Evolutionary conservation across 176 grass and related monocot genomes (phyloP).

Genomic region (Coix lacrymajobi): DNA sequence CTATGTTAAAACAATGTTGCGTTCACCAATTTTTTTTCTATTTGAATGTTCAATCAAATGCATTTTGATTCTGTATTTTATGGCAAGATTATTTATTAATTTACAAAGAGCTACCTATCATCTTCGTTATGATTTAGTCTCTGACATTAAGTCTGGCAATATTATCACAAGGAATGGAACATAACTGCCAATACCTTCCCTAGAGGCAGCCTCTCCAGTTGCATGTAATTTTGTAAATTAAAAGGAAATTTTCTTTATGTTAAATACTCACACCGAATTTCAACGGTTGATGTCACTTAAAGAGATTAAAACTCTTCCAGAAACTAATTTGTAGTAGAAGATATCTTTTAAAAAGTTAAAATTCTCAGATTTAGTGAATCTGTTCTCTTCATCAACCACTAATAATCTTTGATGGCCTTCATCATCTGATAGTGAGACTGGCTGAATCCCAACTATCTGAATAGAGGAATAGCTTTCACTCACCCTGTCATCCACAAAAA

Average conservation of each 20-base stretch:
- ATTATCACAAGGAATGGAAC: not conserved
- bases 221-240: not conserved
- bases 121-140: not conserved
- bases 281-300: slow-evolving; percentile 42
- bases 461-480: slow-evolving; percentile 3
- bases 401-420: slow-evolving; percentile 12
- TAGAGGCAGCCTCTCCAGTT: not conserved
- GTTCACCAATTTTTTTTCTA: not conserved
- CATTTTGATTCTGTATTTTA: not conserved
- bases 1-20: not conserved
- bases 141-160: not conserved
- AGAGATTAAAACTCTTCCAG: slow-evolving; percentile 18
- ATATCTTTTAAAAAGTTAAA: slow-evolving; percentile 32
- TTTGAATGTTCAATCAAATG: not conserved
- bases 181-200: slow-evolving; percentile 5
- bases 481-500: not conserved
- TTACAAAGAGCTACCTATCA: not conserved
- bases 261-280: slow-evolving; percentile 35
- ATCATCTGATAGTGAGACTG: slow-evolving; percentile 6
- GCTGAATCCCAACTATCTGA: not conserved
- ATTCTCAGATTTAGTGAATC: slow-evolving; percentile 41
- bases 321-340: slow-evolving; percentile 30
- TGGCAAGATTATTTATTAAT: slow-evolving; percentile 1
- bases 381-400: slow-evolving; percentile 29
- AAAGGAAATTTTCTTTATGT: slow-evolving; percentile 14